A percentile compares a stretch with the other conserved stretches of the same genome.
Conservation (phyloP, 2,329 filamentous ascomycete genomes). For the Neonectria hederae region DNA sequence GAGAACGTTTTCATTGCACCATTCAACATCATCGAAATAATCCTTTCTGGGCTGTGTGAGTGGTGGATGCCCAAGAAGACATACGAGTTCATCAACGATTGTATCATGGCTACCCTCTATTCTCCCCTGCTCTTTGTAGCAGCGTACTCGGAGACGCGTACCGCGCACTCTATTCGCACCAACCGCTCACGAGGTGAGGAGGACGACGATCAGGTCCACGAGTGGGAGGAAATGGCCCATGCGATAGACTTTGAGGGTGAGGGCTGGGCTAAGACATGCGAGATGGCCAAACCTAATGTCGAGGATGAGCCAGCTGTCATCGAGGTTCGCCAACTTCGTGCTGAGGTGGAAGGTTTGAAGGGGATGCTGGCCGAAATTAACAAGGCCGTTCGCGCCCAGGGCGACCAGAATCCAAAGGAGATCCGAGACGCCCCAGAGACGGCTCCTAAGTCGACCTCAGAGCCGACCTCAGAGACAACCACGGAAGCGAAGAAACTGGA, state of each 20-base stretch:
- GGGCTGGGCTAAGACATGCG: constrained; percentile 85
- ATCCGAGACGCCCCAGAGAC: constrained; percentile 3
- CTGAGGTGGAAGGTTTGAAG: constrained; percentile 68
- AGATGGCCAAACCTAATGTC: constrained; percentile 80
- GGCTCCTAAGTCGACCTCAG: constrained; percentile 4
- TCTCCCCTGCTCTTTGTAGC: constrained; percentile 83
- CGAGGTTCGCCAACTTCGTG: constrained; percentile 69
- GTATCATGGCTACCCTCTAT: constrained; percentile 88
- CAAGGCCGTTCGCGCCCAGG: constrained; percentile 34
- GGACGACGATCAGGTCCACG: constrained; percentile 88
- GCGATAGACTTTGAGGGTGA: constrained; percentile 83
- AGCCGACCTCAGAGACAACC: too few relatives aligned
- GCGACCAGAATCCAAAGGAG: constrained; percentile 1
- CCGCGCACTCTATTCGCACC: constrained; percentile 71
- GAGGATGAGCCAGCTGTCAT: constrained; percentile 79
- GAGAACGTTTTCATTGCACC: constrained; percentile 98
- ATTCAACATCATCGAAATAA: constrained; percentile 91
- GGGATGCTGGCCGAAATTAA: constrained; percentile 52
- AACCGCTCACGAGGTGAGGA: constrained; percentile 85
- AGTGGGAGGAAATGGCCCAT: constrained; percentile 86
- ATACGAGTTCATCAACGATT: constrained; percentile 87
- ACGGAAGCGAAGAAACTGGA: constrained; percentile 14
- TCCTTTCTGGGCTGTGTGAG: constrained; percentile 82
- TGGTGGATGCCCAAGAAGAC: constrained; percentile 86
- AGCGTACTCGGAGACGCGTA: constrained; percentile 74